A percentile compares a stretch with the other conserved stretches of the same genome.
phyloP scores from a whole-genome alignment of 345 rosid species.

The Ceriops zippeliana region DNA sequence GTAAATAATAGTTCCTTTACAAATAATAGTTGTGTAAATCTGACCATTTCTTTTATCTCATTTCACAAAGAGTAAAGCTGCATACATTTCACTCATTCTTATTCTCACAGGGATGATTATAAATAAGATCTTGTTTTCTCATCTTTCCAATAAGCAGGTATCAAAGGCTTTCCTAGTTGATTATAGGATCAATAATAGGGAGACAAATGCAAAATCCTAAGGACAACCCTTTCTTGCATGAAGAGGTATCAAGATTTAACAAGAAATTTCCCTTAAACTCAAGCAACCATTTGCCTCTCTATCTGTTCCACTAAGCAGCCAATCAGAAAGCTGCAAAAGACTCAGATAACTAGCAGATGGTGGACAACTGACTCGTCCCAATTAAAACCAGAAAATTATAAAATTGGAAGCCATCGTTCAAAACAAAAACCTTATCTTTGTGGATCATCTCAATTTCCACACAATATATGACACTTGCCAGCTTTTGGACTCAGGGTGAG shows the following conservation, averaged over 20 bases:
- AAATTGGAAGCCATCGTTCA: slow-evolving; percentile 23
- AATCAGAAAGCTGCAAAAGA: background rate
- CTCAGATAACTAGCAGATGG: slow-evolving; percentile 22
- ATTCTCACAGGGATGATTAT: no score
- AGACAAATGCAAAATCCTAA: no score
- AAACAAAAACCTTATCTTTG: slow-evolving; percentile 32
- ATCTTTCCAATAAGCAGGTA: no score
- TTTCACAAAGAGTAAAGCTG: no score
- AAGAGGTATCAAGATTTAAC: background rate
- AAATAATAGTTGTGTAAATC: no score
- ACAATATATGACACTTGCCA: slow-evolving; percentile 27
- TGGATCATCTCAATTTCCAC: slow-evolving; percentile 22
- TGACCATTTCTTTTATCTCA: no score
- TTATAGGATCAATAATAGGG: no score
- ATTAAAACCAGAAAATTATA: slow-evolving; percentile 24
- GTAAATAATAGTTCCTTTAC: no score
- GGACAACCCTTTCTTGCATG: background rate
- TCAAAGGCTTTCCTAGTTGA: no score
- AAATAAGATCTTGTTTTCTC: no score
- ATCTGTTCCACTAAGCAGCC: background rate
- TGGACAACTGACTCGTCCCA: slow-evolving; percentile 6
- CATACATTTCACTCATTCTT: no score
- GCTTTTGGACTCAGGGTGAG: slow-evolving; percentile 6
- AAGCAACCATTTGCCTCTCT: background rate
- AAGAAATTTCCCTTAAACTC: background rate